Conservation (phyloP, 148 eudicot genomes). For the Spergularia marina region DNA sequence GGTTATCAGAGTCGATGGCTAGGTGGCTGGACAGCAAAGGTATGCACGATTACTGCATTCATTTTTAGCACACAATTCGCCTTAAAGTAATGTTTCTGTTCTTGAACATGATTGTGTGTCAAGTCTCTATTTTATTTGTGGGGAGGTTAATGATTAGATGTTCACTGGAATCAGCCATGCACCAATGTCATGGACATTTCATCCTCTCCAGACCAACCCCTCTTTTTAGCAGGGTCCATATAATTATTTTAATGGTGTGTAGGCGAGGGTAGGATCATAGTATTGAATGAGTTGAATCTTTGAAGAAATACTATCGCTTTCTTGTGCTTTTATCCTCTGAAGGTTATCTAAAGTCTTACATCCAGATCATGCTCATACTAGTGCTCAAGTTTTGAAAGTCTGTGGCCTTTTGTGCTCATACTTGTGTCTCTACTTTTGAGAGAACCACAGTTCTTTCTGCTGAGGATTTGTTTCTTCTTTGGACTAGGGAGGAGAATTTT, state of each 20-base stretch:
- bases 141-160: not conserved
- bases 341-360: not conserved
- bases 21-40: conserved; percentile 20
- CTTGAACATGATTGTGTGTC: not conserved
- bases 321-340: not conserved
- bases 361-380: not conserved
- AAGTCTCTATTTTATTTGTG: not conserved
- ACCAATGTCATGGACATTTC: not conserved
- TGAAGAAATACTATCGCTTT: not conserved
- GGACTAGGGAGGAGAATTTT: conserved; percentile 34
- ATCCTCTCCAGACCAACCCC: too few relatives aligned
- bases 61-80: not conserved
- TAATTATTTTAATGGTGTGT: not conserved
- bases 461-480: conserved; percentile 12
- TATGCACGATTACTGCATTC: conserved; percentile 4
- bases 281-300: not conserved
- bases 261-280: not conserved
- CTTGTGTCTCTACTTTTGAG: not conserved
- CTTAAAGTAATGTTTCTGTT: not conserved
- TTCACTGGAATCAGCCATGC: not conserved
- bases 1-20: conserved; percentile 19
- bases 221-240: too few relatives aligned
- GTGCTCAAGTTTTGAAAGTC: too few relatives aligned
- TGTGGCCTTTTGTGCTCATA: too few relatives aligned
- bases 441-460: not conserved